Evolutionary conservation across 1,139 yeast species (phyloP), one percentile per base, ranked within the genome.

Genomic region (Geotrichum phurueaensis): DNA sequence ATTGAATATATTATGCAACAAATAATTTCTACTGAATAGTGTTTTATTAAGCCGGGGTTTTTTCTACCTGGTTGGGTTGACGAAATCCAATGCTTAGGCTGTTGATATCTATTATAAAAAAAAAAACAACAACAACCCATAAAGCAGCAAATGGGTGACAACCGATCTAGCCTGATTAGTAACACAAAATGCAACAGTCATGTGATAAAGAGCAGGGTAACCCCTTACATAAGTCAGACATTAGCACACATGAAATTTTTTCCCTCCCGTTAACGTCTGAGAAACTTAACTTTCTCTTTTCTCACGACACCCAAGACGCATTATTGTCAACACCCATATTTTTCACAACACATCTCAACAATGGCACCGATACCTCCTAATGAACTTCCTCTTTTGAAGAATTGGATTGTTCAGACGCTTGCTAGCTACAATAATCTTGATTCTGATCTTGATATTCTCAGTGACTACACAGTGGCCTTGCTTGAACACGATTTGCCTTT

Each of bases 381-480:
- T 22, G 51, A 23, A 13, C 51, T 63, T 47, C 65, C 60, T 13
- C 64, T 63, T 51, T 64, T 78, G 54, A 72, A 72, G 63, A 73
- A 73, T 4, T 79, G 81, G 80, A 68, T 79, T 49, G 66, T 68
- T 49, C 61, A 65, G 48, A 67, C 71, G 51, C 67, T 77, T 0
- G 63, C 64, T n/a, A 64, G 65, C 39, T 60, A 74, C 18, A 71
- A 78, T 2, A 82, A 78, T 47, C 78, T 80, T 0, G 62, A 59
- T 18, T 54, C 57, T 10, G 82, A 78, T 55, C 71, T 79, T 2
- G 76, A 73, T 15, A 78, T 78, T 39, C 68, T 80, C 60, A 72
- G 79, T 0, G 82, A 79, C 53, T 80, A 79, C 65, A 77, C 79
- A 23, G 54, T 78, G 36, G 80, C 81, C 2, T 67, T 80, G 52